Base-by-base conservation (phyloP, 2,329 filamentous ascomycete species). In the Ophiostoma sp. region DNA sequence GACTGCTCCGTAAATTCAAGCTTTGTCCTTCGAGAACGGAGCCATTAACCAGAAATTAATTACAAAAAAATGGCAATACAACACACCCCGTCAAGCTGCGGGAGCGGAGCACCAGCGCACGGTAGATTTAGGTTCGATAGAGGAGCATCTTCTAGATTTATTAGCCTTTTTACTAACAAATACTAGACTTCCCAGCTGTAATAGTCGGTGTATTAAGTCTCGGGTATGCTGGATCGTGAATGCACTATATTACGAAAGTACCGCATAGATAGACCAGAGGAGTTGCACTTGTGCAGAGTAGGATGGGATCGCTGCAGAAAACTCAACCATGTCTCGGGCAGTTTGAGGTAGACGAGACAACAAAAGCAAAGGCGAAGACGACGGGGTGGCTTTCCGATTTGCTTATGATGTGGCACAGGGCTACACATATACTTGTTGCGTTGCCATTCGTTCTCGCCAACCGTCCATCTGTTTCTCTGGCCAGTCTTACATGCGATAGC, bases 21-120 rank as follows among this genome's bases (percentile, higher is more conserved):
- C 52, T 57, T 27, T 57, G 11, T 27, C 44, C 44, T 27, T 57
- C 48, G 10, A 57, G n/a, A 57, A 57, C 23, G 52, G 52, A 4
- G 52, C 13, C 8, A 13, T 57, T 13, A 15, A 57, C 27, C n/a
- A 57, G 4, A 54, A 44, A 48, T 20, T n/a, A n/a, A 48, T 48
- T 57, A 27, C 52, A 27, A 11, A 57, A 57, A 27, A 57, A 57
- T 57, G 52, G 52, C 52, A 57, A 57, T 57, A 27, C 52, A 57
- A 57, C 52, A 57, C 52, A 57, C 17, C 23, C 15, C 23, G 23
- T 13, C 48, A 8, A 57, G 23, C 52, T 15, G 23, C 27, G 15
- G n/a, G 23, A 57, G 23, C 52, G 52, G 23, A 57, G 52, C 52
- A 57, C n/a, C 15, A 57, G 52, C 52, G 52, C 52, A 57, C 52